Conservation (phyloP, 805 yeast genomes). For the Huiozyma sinensis region DNA sequence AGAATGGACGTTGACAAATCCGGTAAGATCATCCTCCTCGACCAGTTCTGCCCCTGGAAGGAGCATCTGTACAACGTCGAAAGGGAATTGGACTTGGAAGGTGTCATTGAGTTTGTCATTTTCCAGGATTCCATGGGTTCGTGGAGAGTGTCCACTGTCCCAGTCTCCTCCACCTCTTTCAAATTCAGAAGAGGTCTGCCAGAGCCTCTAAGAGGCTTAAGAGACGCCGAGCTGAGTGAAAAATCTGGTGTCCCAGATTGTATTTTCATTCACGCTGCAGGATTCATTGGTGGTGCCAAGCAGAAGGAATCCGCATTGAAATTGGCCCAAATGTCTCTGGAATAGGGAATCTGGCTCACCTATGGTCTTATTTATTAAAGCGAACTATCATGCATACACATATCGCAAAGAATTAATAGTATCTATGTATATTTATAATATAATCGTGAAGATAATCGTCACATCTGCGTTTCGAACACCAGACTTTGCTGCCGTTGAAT, state of each 20-base stretch:
- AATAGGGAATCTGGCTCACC: neutral
- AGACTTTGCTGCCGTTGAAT: too few relatives aligned
- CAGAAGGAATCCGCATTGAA: slow-evolving; percentile 66
- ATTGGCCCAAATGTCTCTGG: slow-evolving; percentile 47
- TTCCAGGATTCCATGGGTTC: slow-evolving; percentile 61
- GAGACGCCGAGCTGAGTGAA: slow-evolving; percentile 73
- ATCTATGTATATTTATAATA: too few relatives aligned
- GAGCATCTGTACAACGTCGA: slow-evolving; percentile 78
- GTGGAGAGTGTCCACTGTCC: slow-evolving; percentile 89
- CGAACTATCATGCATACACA: too few relatives aligned
- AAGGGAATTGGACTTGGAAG: slow-evolving; percentile 42
- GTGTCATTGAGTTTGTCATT: slow-evolving; percentile 60
- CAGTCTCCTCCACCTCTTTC: slow-evolving; percentile 68
- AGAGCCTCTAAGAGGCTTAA: slow-evolving; percentile 87
- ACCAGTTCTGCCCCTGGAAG: slow-evolving; percentile 88
- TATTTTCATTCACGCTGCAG: slow-evolving; percentile 90
- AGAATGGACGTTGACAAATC: slow-evolving; percentile 51
- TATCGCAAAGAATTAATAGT: too few relatives aligned
- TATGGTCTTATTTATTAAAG: too few relatives aligned
- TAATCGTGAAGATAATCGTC: too few relatives aligned
- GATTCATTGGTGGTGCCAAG: slow-evolving; percentile 92
- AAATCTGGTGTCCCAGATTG: slow-evolving; percentile 77
- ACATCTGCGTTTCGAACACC: too few relatives aligned
- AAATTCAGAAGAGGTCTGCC: slow-evolving; percentile 82
- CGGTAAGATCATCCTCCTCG: slow-evolving; percentile 66